Conservation (phyloP, 2,329 filamentous ascomycete species). For the Coniochaeta sp. region DNA sequence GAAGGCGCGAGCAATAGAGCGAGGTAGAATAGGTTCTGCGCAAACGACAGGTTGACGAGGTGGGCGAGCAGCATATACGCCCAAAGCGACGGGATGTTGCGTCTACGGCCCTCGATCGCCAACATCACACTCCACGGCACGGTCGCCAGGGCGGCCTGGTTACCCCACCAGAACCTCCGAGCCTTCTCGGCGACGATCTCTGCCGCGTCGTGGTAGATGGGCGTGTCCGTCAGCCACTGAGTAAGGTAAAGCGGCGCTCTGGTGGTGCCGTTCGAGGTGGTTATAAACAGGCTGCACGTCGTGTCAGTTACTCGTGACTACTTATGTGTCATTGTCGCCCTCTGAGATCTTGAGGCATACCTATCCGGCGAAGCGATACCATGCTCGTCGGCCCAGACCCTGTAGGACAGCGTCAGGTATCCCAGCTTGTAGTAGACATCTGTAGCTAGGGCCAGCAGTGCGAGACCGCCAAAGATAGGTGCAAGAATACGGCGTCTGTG, state of each 20-base stretch:
- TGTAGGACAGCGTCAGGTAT: conserved; percentile 26
- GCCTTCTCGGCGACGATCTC: conserved; percentile 46
- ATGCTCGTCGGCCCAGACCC: conserved; percentile 28
- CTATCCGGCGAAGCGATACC: conserved; percentile 20
- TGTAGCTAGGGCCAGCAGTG: conserved; percentile 18
- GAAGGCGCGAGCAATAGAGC: conserved; percentile 48
- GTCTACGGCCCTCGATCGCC: conserved; percentile 49
- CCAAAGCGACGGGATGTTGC: conserved; percentile 45
- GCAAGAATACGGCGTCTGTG: conserved; percentile 22
- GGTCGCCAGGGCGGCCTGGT: conserved; percentile 48
- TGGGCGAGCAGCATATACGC: conserved; percentile 53
- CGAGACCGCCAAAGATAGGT: conserved; percentile 24
- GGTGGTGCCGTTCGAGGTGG: conserved; percentile 8
- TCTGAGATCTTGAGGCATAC: conserved; percentile 13
- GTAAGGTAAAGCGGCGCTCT: conserved; percentile 27
- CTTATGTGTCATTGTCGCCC: neutral
- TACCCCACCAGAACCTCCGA: conserved; percentile 54
- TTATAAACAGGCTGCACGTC: conserved; percentile 1
- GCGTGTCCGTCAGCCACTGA: conserved; percentile 45
- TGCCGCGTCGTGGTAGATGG: conserved; percentile 43
- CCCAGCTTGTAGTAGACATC: conserved; percentile 20
- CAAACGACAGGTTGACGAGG: conserved; percentile 51
- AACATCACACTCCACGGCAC: conserved; percentile 50
- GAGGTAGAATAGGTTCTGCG: conserved; percentile 56
- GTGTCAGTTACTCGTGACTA: neutral